Base-by-base conservation (phyloP, 371 early-diverging fungal species). In the Zopfochytrium polystomum region DNA sequence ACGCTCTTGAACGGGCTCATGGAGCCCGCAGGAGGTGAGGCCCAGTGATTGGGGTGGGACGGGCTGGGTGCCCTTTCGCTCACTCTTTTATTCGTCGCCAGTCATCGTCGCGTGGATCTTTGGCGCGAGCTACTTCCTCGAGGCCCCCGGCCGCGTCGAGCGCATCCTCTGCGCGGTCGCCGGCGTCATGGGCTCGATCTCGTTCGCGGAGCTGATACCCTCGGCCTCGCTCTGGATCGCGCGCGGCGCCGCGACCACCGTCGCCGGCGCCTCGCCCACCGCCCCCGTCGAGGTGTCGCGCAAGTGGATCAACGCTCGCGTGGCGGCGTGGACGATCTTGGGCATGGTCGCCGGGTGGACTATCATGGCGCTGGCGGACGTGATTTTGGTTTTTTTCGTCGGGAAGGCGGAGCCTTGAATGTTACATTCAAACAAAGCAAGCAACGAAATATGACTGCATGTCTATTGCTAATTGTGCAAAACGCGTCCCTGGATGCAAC, bases 111-210 rank as follows among this genome's bases (percentile, higher is more conserved):
- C 59, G 1, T 62, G 60, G 55, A 33, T 20, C 11, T 27, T 55
- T 29, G 65, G 60, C 32, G 58, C 44, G 34, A 20, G n/a, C 27
- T 42, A 43, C n/a, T 9, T 53, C 13, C 32, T 58, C 44, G 29
- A 34, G 43, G 32, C 4, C 9, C 58, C 60, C 2, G 62, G 62
- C 2, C 51, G 67, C 13, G 54, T 67, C 33, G 46, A 53, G 18
- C 44, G 51, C 15, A 54, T 67, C 44, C 45, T 67, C 7, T 57
- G 46, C 33, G 66, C 52, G 25, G 75, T 74, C 32, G 66, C 63
- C 18, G 78, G 78, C 25, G 66, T 78, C 45, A 78, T 78, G 78
- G 65, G 48, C 4, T 67, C 58, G 30, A 76, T 78, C 46, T 72
- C 72, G 3, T 33, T 62, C 22, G 60, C 54, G 54, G 78, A 76